phyloP scores from a whole-genome alignment of 345 rosid species.

The Syzygium jambos region DNA sequence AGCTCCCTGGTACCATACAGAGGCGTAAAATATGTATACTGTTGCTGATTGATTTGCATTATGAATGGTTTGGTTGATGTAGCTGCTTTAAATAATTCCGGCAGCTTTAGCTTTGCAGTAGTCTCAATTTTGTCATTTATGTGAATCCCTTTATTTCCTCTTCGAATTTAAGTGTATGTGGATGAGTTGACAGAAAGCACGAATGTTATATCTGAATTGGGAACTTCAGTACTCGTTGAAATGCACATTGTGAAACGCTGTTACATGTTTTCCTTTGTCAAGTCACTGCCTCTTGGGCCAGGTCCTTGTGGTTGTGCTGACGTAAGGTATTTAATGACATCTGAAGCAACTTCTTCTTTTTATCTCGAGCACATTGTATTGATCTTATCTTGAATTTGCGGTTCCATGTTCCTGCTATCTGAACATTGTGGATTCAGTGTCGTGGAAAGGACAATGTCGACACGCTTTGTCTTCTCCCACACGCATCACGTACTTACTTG shows the following conservation, averaged over 20 bases:
- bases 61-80: not conserved
- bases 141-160: not conserved
- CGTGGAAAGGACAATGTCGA: slow-evolving; percentile 1
- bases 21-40: not conserved
- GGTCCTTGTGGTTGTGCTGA: not conserved
- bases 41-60: not conserved
- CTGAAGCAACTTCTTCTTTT: not conserved
- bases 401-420: too few species aligned
- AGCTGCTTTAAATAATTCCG: not conserved
- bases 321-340: not conserved
- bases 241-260: not conserved
- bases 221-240: not conserved
- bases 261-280: not conserved
- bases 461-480: slow-evolving; percentile 3
- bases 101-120: not conserved
- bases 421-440: not conserved
- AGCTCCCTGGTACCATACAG: not conserved
- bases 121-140: not conserved
- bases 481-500: not conserved
- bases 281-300: not conserved
- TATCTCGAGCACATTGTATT: not conserved
- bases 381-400: not conserved
- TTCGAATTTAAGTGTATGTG: not conserved
- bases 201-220: not conserved
- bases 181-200: not conserved